Conservation (phyloP, 352 stramenopile genomes). For the Elongisporangium undulatum region DNA sequence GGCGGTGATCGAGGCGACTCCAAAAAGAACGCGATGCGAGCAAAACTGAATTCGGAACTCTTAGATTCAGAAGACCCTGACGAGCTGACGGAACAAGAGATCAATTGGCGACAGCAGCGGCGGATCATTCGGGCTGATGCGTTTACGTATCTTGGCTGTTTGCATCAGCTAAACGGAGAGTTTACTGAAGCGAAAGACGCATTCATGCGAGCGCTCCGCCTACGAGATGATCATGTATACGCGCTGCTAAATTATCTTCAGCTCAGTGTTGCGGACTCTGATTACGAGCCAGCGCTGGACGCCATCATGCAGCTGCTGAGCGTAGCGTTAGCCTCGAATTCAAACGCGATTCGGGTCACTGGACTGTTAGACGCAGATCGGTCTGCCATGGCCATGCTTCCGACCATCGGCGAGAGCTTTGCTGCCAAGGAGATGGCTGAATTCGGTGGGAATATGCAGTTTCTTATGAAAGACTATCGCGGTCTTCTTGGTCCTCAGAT, state of each 20-base stretch:
- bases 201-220: constrained; percentile 23
- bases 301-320: constrained; percentile 22
- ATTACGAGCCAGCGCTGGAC: constrained; percentile 38
- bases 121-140: constrained; percentile 35
- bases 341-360: neutral
- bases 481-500: constrained; percentile 32
- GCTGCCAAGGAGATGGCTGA: constrained; percentile 4
- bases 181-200: constrained; percentile 11
- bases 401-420: constrained; percentile 6
- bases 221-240: constrained; percentile 31
- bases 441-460: constrained; percentile 16
- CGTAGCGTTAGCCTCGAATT: neutral
- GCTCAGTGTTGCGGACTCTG: constrained; percentile 20
- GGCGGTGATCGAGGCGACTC: neutral
- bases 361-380: constrained; percentile 26
- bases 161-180: constrained; percentile 37
- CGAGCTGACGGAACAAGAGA: constrained; percentile 5
- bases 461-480: constrained; percentile 33
- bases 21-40: neutral
- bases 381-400: constrained; percentile 16
- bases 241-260: constrained; percentile 47
- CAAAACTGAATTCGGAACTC: neutral
- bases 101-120: constrained; percentile 25
- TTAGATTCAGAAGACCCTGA: constrained; percentile 12
- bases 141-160: constrained; percentile 23